Conservation (phyloP, 2,329 filamentous ascomycete species). For the Monilinia aucupariae region DNA sequence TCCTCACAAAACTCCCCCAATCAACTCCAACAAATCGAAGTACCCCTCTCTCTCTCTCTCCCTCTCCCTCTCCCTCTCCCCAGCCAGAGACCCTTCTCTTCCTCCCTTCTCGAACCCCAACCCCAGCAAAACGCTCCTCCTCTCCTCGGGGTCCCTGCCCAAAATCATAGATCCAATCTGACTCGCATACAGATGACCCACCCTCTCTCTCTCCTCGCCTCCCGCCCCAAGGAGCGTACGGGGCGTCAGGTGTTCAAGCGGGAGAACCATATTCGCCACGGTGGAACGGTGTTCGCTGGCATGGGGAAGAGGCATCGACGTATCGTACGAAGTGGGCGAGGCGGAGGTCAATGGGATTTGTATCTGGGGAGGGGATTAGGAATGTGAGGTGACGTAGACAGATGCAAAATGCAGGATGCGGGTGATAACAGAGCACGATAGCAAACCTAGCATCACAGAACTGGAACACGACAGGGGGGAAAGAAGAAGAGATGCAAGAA, state of each 20-base stretch:
- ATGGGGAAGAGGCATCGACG: slow-evolving; percentile 36
- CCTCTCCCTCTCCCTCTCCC: slow-evolving; percentile 37
- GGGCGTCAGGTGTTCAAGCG: slow-evolving; percentile 75
- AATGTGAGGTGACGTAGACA: not conserved
- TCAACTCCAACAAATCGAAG: slow-evolving; percentile 60
- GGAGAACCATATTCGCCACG: slow-evolving; percentile 57
- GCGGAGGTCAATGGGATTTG: slow-evolving; percentile 74
- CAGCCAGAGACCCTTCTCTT: slow-evolving; percentile 38
- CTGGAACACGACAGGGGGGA: too few species aligned
- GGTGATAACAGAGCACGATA: not conserved
- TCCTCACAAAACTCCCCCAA: slow-evolving; percentile 45
- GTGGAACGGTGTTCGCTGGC: slow-evolving; percentile 15
- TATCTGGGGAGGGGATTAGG: slow-evolving; percentile 44
- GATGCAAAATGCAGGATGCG: too few species aligned
- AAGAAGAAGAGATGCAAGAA: not conserved
- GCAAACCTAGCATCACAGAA: not conserved
- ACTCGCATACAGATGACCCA: slow-evolving; percentile 83
- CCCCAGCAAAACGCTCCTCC: slow-evolving; percentile 56
- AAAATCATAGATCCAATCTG: slow-evolving; percentile 80
- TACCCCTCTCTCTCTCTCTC: slow-evolving; percentile 47
- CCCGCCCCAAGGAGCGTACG: slow-evolving; percentile 83
- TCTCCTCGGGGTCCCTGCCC: slow-evolving; percentile 61
- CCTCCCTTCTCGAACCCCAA: slow-evolving; percentile 52
- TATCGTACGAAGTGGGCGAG: slow-evolving; percentile 54
- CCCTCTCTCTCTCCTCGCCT: slow-evolving; percentile 68